These are phyloP conservation scores for Amanita muscaria DNA, from an alignment of 768 basidiomycete genomes.

Conservation along the genomic window DNA sequence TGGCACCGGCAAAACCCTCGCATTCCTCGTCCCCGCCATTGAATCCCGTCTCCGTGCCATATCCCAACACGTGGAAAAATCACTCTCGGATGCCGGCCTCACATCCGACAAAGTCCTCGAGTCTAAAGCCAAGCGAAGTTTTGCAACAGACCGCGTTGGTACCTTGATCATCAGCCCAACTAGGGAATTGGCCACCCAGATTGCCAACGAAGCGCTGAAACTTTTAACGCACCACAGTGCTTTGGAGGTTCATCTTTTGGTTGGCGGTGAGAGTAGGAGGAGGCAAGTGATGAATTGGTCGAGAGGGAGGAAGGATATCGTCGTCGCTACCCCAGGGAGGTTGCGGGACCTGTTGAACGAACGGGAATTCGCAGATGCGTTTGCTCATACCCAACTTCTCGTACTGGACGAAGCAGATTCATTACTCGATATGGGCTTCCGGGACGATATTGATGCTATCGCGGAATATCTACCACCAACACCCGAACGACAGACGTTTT, in stretches of 20 bases:
- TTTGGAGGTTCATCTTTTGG: conserved; percentile 65
- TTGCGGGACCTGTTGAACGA: conserved; percentile 66
- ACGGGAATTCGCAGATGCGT: conserved; percentile 40
- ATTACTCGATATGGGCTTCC: conserved; percentile 87
- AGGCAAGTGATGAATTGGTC: conserved; percentile 63
- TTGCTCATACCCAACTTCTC: conserved; percentile 53
- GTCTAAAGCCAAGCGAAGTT: conserved; percentile 23
- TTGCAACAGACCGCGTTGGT: conserved; percentile 47
- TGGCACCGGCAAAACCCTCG: conserved; percentile 85
- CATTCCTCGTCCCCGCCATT: conserved; percentile 80
- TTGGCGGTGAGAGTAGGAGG: conserved; percentile 65
- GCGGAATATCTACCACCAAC: conserved; percentile 47
- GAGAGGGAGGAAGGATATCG: conserved; percentile 60
- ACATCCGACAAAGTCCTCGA: conserved; percentile 21
- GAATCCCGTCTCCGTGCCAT: conserved; percentile 63
- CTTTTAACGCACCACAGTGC: conserved; percentile 52
- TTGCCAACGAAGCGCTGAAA: conserved; percentile 72
- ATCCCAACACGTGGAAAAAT: conserved; percentile 32
- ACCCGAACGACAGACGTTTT: conserved; percentile 76
- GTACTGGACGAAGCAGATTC: conserved; percentile 92
- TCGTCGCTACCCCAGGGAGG: conserved; percentile 88
- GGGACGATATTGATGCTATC: conserved; percentile 75
- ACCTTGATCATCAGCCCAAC: conserved; percentile 83
- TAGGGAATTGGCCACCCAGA: conserved; percentile 83
- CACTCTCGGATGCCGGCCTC: conserved; percentile 34